Conservation (phyloP, 495 filamentous ascomycete genomes). For the Diplogelasinospora grovesii region DNA sequence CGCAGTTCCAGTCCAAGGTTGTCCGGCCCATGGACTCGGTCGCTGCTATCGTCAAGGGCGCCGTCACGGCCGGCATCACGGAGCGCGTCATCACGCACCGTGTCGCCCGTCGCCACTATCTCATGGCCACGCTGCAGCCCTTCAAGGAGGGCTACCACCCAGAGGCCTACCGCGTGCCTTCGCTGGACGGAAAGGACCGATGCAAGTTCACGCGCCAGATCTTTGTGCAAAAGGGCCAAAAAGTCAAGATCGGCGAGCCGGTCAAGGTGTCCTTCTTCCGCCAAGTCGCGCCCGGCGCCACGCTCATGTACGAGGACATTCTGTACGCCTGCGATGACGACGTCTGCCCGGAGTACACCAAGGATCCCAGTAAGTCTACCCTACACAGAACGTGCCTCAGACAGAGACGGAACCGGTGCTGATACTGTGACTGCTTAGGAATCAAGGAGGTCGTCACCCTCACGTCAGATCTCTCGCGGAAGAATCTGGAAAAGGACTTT, state of each 20-base stretch:
- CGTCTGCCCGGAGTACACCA: slow-evolving; percentile 96
- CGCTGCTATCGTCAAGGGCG: slow-evolving; percentile 70
- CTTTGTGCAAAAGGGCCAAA: slow-evolving; percentile 97
- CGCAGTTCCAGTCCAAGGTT: slow-evolving; percentile 71
- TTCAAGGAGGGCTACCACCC: slow-evolving; percentile 99
- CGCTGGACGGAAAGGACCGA: slow-evolving; percentile 90
- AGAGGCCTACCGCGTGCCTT: slow-evolving; percentile 94
- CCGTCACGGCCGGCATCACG: slow-evolving; percentile 84
- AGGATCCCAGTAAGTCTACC: slow-evolving; percentile 94
- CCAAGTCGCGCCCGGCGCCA: slow-evolving; percentile 94
- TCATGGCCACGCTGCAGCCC: slow-evolving; percentile 97
- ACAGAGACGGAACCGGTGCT: too few relatives aligned
- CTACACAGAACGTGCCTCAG: too few relatives aligned
- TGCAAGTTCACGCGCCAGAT: slow-evolving; percentile 99
- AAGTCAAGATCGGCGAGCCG: slow-evolving; percentile 97
- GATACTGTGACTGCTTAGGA: too few relatives aligned
- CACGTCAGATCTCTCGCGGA: slow-evolving; percentile 91
- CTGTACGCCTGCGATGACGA: slow-evolving; percentile 97
- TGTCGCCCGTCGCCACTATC: slow-evolving; percentile 96
- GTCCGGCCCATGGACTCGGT: slow-evolving; percentile 74
- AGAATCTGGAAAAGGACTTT: slow-evolving; percentile 98
- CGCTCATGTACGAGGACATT: slow-evolving; percentile 98
- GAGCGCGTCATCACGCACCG: slow-evolving; percentile 94
- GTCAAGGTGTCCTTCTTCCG: slow-evolving; percentile 99
- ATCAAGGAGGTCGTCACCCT: slow-evolving; percentile 99